phyloP scores from a whole-genome alignment of 2,329 filamentous ascomycete species.

The Mycogone perniciosa region DNA sequence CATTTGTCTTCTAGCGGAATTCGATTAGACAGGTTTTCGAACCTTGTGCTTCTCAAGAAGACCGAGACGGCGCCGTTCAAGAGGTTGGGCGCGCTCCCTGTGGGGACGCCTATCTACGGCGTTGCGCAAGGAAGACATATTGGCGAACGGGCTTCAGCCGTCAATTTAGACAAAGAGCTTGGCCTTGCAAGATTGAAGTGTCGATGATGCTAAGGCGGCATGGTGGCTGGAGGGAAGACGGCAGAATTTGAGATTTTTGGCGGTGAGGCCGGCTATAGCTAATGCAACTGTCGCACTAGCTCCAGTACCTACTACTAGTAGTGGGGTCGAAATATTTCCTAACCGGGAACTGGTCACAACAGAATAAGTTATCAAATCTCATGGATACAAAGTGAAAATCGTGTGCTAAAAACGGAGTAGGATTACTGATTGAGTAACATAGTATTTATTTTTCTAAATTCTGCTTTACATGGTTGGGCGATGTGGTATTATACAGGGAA shows the following conservation, averaged over 20 bases:
- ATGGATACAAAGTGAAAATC: no score
- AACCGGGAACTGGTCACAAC: no score
- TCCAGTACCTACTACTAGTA: neutral
- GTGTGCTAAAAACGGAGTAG: no score
- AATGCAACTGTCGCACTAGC: neutral
- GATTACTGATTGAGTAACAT: no score
- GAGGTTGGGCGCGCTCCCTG: constrained; percentile 80
- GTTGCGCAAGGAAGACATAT: constrained; percentile 55
- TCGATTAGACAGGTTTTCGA: constrained; percentile 8
- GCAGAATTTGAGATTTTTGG: constrained; percentile 35
- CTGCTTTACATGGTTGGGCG: no score
- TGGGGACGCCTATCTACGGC: constrained; percentile 76
- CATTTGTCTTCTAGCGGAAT: no score
- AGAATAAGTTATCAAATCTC: no score
- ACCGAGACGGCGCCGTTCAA: constrained; percentile 78
- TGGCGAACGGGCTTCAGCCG: neutral
- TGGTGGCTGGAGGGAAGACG: constrained; percentile 12
- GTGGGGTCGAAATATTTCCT: no score
- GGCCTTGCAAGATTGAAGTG: neutral
- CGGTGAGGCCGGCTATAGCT: constrained; percentile 24
- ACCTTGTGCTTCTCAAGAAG: constrained; percentile 95
- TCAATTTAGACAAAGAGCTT: neutral
- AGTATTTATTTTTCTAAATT: no score
- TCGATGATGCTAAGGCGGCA: constrained; percentile 2
- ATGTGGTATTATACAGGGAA: no score